Percentiles rank a stretch among this genome's conserved stretches.
These are phyloP conservation scores for Metrosideros polymorpha DNA, from an alignment of 441 rosid genomes.

Conservation along the genomic window DNA sequence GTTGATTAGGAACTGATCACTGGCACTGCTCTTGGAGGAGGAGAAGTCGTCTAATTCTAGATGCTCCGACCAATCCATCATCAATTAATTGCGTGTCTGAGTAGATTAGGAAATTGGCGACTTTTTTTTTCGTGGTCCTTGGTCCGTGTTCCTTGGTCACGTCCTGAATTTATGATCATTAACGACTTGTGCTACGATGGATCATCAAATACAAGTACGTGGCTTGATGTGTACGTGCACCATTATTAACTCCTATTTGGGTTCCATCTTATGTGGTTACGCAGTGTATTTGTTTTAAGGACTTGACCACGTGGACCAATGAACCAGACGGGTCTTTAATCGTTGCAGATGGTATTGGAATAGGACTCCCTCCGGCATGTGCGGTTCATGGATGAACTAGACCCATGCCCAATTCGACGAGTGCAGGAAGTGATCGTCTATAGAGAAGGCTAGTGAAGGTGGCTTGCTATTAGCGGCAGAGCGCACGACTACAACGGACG, in stretches of 20 bases:
- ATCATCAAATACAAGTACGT: not conserved
- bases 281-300: not conserved
- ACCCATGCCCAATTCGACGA: not conserved
- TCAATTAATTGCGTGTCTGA: not conserved
- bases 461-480: too few relatives aligned
- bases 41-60: not conserved
- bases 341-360: not conserved
- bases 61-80: not conserved
- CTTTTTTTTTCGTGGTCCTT: not conserved
- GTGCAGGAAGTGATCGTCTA: not conserved
- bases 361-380: not conserved
- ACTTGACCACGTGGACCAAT: not conserved
- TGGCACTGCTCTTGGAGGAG: not conserved
- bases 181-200: not conserved
- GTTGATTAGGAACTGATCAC: not conserved
- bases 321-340: accelerated
- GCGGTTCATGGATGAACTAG: not conserved
- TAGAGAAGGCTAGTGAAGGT: too few relatives aligned
- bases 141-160: not conserved
- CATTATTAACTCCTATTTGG: not conserved
- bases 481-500: too few relatives aligned
- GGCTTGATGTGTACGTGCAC: not conserved
- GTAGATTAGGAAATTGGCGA: not conserved
- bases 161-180: not conserved
- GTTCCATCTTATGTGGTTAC: not conserved